Conservation (phyloP, 2,329 filamentous ascomycete genomes). For the Talaromyces sp. region DNA sequence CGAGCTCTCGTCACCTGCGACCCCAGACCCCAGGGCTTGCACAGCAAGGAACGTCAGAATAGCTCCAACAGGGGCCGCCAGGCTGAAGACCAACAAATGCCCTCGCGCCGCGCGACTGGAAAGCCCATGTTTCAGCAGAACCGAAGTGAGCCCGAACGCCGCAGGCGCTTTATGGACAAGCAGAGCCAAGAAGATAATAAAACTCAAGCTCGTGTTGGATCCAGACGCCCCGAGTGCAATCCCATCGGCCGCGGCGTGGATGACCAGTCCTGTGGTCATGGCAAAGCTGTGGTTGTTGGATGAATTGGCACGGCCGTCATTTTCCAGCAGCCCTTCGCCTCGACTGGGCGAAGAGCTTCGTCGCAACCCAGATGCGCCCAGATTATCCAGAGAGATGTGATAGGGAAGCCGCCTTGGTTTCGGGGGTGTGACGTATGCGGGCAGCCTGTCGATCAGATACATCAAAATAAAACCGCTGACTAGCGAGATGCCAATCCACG, state of each 20-base stretch:
- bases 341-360: constrained; percentile 37
- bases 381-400: constrained; percentile 82
- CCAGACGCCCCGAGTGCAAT: constrained; percentile 92
- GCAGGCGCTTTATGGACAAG: constrained; percentile 97
- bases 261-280: constrained; percentile 92
- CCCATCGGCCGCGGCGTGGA: constrained; percentile 90
- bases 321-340: constrained; percentile 32
- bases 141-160: constrained; percentile 86
- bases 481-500: constrained; percentile 80
- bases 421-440: constrained; percentile 64
- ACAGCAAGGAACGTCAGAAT: constrained; percentile 77
- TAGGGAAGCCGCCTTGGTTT: constrained; percentile 64
- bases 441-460: constrained; percentile 89
- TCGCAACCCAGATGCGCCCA: constrained; percentile 56
- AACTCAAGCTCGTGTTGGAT: constrained; percentile 69
- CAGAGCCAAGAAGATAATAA: constrained; percentile 92
- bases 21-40: constrained; percentile 58
- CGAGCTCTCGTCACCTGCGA: constrained; percentile 47
- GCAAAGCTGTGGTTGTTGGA: constrained; percentile 54
- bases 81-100: constrained; percentile 84
- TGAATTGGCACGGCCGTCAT: constrained; percentile 15
- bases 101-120: constrained; percentile 78
- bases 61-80: constrained; percentile 83
- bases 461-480: constrained; percentile 89
- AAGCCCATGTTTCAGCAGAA: constrained; percentile 83